phyloP scores from a whole-genome alignment of 768 basidiomycete species.

The Mycena vulgaris region DNA sequence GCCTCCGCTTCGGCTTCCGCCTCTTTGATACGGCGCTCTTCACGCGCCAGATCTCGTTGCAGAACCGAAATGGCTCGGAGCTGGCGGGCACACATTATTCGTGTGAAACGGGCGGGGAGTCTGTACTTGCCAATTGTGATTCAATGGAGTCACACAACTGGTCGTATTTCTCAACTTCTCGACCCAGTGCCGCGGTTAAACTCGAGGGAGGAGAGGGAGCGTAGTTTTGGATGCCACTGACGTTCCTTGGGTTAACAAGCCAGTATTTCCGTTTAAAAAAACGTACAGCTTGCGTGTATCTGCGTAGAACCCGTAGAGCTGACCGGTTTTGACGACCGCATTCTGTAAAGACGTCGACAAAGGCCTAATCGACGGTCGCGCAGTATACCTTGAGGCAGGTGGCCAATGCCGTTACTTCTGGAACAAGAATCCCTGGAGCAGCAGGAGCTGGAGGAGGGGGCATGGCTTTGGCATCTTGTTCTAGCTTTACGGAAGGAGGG shows the following conservation, averaged over 20 bases:
- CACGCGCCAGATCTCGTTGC: slow-evolving; percentile 76
- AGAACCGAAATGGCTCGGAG: slow-evolving; percentile 80
- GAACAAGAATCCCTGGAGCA: slow-evolving; percentile 66
- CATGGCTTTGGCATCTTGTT: slow-evolving; percentile 59
- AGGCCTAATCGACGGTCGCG: background rate
- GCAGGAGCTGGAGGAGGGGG: slow-evolving; percentile 68
- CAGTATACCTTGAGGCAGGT: slow-evolving; percentile 61
- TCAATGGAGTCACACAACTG: slow-evolving; percentile 86
- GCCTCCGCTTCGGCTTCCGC: slow-evolving; percentile 51
- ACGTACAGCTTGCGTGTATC: slow-evolving; percentile 77
- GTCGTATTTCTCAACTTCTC: slow-evolving; percentile 85
- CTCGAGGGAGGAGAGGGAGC: slow-evolving; percentile 76
- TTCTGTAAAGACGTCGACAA: slow-evolving; percentile 51
- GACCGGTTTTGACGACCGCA: slow-evolving; percentile 78
- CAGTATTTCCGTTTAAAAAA: too few species aligned
- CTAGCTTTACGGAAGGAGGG: slow-evolving; percentile 46
- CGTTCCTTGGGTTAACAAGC: too few species aligned
- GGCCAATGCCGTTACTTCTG: slow-evolving; percentile 74
- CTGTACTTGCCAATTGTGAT: slow-evolving; percentile 70
- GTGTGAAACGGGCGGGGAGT: slow-evolving; percentile 6
- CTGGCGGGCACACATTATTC: slow-evolving; percentile 52
- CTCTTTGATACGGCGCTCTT: slow-evolving; percentile 68
- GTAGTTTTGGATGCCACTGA: slow-evolving; percentile 72
- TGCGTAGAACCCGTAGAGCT: slow-evolving; percentile 79
- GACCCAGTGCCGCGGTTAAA: slow-evolving; percentile 75